Base-by-base conservation (phyloP, 2,329 filamentous ascomycete genomes). In the Pseudocercospora fuligena region DNA sequence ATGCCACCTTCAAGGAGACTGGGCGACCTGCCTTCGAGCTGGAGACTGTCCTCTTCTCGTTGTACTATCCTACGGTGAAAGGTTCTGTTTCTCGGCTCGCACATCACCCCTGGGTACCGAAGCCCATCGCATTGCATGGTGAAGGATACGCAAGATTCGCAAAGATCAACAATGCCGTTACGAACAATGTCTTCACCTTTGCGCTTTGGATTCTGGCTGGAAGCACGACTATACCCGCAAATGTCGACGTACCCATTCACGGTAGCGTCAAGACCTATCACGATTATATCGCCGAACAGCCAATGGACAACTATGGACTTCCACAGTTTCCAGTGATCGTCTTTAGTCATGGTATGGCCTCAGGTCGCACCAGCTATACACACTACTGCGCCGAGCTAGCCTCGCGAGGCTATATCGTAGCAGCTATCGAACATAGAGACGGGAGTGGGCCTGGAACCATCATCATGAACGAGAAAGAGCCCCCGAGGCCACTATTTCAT, bases 301-400 rank as follows among this genome's bases (percentile, higher is more conserved):
- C 70, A 7, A 31, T 68, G 27, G 77, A 78, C 57, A 70, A 74
- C 29, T 74, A 75, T 60, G 73, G 74, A 11, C 66, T 76, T 9
- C 75, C 75, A 0, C 70, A 67, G 16, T 77, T 82, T 29, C 81
- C 82, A 0, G 77, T 81, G 53, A 77, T 83, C 12, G 77, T 84
- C 5, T 83, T 84, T 67, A 81, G 79, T 3, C 82, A 84, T 69
- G 82, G 82, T 5, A 82, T 82, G 80, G 81, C 81, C 3, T 79
- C 79, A 2, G 78, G 79, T 71, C 77, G 80, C 36, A 82, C 81
- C 54, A 78, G 76, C 69, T 84, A 84, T 70, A 80, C 81, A 19
- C 80, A 82, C 59, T 82, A 80, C 66, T 78, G 81, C 16, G 81
- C 79, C 12, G 81, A 82, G 64, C 77, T 84, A 31, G 82, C 82